Base-by-base conservation (phyloP, 805 yeast species). In the Soucietia sequanensis region DNA sequence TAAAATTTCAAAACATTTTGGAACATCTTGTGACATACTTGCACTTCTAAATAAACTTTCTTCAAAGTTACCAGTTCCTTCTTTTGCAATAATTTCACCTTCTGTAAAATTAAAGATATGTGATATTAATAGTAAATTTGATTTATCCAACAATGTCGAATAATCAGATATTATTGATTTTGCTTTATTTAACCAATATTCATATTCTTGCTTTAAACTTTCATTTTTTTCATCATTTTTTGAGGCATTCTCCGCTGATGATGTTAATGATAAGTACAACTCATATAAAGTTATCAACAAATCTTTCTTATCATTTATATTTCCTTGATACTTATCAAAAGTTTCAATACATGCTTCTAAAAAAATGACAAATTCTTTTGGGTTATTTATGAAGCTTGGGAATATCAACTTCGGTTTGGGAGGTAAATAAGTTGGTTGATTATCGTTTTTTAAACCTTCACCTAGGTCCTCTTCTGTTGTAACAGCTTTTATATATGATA, bases 331-430 rank as follows among this genome's bases (percentile, higher is more conserved):
- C 37, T 72, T 73, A 36, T 82, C 89, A 52, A 85, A 85, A 9
- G 84, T 72, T 47, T 82, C 86, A 11, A 89, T 61, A 48, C 96
- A 88, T 0, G 98, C 97, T 55, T 93, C 99, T 37, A 93, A 59
- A 43, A 93, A 93, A 6, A 86, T 84, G 17, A 90, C 93, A 69
- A 93, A 91, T 52, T 90, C 93, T 50, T 81, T 76, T 0, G 93
- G 89, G 53, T 84, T 87, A 45, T 81, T 76, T n/a, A 85, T 78
- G 56, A 93, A 93, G 1, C 95, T 80, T 2, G 91, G 81, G 53
- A 88, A 93, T 1, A 91, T 85, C 25, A 91, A 68, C 29, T 89
- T 72, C 5, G 98, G 98, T 33, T 81, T 74, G 3, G 99, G 99
- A 2, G 98, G 96, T 33, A 82, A 81, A 56, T 93, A 93, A 0